Conservation (phyloP, 768 basidiomycete species). For the Lyophyllum decastes region DNA sequence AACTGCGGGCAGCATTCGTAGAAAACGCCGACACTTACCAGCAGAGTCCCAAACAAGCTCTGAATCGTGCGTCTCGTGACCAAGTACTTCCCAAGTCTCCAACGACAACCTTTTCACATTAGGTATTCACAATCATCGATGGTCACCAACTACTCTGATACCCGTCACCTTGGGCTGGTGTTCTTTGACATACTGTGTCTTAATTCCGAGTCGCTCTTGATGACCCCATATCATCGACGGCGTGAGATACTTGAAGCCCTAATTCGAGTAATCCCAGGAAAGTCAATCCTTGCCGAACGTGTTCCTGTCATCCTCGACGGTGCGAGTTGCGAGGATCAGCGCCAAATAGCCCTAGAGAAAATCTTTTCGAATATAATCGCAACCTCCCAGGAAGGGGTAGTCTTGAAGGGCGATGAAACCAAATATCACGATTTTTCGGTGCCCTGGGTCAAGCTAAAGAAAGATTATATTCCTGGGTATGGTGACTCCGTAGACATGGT, state of each 20-base stretch:
- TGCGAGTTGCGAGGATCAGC: neutral
- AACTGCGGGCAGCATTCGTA: conserved; percentile 59
- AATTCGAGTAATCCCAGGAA: conserved; percentile 55
- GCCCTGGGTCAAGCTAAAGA: conserved; percentile 89
- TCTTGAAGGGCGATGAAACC: conserved; percentile 75
- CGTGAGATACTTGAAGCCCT: conserved; percentile 61
- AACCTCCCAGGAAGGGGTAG: conserved; percentile 64
- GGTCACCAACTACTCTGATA: conserved; percentile 32
- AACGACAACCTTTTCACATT: neutral
- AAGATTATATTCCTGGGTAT: conserved; percentile 84
- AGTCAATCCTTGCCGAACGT: conserved; percentile 64
- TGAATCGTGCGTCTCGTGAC: conserved; percentile 22
- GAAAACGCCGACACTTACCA: conserved; percentile 19
- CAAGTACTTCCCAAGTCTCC: neutral
- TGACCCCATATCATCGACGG: conserved; percentile 57
- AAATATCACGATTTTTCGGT: conserved; percentile 61
- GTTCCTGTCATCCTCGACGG: conserved; percentile 42
- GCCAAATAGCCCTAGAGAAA: conserved; percentile 7
- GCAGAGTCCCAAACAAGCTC: conserved; percentile 4
- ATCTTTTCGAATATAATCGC: conserved; percentile 54
- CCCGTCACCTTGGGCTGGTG: conserved; percentile 71
- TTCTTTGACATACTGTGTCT: conserved; percentile 87
- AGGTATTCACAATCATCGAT: conserved; percentile 31
- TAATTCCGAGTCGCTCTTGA: conserved; percentile 59
- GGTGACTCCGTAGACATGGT: conserved; percentile 83